Evolutionary conservation across 129 eudicot genomes (phyloP).

Genomic region (Ambrosia artemisiifolia): DNA sequence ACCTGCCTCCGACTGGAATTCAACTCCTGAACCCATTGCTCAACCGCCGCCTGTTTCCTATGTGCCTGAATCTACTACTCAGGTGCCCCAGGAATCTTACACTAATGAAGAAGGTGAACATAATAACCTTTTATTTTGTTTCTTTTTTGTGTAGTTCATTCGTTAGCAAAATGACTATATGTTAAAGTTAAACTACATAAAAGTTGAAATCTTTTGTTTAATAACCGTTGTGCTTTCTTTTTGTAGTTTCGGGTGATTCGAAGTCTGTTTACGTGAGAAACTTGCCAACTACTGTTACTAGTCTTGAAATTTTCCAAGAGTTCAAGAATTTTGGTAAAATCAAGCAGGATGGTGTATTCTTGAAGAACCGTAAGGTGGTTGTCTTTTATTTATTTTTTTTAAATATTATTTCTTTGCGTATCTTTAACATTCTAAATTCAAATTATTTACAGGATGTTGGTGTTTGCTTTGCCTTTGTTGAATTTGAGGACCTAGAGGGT

Average conservation of each 20-base stretch:
- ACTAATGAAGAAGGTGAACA: constrained; percentile 54
- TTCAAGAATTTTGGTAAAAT: constrained; percentile 61
- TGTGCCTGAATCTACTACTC: constrained; percentile 31
- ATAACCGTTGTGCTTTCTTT: neutral
- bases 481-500: constrained; percentile 72
- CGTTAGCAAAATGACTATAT: neutral
- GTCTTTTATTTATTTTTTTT: neutral
- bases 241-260: constrained; percentile 51
- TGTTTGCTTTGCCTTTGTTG: constrained; percentile 76
- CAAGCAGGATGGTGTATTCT: constrained; percentile 60
- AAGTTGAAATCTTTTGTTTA: neutral
- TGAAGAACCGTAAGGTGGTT: constrained; percentile 70
- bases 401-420: neutral
- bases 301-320: constrained; percentile 60
- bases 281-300: constrained; percentile 70
- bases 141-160: neutral
- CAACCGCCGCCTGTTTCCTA: constrained; percentile 31
- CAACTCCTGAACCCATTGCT: constrained; percentile 31
- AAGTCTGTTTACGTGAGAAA: constrained; percentile 90
- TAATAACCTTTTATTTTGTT: neutral
- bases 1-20: constrained; percentile 30
- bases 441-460: constrained; percentile 56
- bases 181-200: neutral
- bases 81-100: constrained; percentile 45
- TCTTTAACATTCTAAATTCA: constrained; percentile 3